Conservation (phyloP, 2,329 filamentous ascomycete species). For the Cytospora paraplurivora region DNA sequence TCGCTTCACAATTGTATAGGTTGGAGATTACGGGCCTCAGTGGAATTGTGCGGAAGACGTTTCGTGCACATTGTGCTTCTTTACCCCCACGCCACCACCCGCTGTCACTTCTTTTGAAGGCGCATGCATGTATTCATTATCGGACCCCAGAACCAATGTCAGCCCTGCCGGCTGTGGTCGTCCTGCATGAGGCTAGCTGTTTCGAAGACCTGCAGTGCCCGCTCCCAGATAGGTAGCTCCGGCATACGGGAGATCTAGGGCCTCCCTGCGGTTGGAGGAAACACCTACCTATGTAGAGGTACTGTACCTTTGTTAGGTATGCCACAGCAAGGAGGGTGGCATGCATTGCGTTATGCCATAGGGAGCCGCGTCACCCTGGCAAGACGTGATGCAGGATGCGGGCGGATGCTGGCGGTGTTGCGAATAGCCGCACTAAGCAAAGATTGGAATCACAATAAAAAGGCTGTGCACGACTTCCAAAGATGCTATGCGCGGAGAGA, state of each 20-base stretch:
- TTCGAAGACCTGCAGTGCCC: not conserved
- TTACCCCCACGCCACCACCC: not conserved
- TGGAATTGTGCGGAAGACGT: too few species aligned
- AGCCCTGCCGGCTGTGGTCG: not conserved
- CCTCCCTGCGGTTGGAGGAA: too few species aligned
- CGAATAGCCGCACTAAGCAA: too few species aligned
- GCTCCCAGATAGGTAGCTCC: not conserved
- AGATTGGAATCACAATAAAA: too few species aligned
- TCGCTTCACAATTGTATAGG: too few species aligned
- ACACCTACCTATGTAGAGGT: too few species aligned
- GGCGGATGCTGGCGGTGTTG: not conserved
- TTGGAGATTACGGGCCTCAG: too few species aligned
- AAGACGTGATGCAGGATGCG: not conserved
- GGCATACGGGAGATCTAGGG: not conserved
- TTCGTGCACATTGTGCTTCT: not conserved
- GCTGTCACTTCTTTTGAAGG: not conserved
- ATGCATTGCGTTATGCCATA: constrained; percentile 1
- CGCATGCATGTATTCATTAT: not conserved
- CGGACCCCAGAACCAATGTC: not conserved
- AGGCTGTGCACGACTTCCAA: too few species aligned
- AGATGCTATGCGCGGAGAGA: too few species aligned
- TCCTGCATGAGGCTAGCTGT: not conserved
- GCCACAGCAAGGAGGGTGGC: not conserved
- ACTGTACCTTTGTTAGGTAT: not conserved
- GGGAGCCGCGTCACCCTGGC: constrained; percentile 12